phyloP scores from a whole-genome alignment of 2,329 filamentous ascomycete species.

The Talaromyces sp. region DNA sequence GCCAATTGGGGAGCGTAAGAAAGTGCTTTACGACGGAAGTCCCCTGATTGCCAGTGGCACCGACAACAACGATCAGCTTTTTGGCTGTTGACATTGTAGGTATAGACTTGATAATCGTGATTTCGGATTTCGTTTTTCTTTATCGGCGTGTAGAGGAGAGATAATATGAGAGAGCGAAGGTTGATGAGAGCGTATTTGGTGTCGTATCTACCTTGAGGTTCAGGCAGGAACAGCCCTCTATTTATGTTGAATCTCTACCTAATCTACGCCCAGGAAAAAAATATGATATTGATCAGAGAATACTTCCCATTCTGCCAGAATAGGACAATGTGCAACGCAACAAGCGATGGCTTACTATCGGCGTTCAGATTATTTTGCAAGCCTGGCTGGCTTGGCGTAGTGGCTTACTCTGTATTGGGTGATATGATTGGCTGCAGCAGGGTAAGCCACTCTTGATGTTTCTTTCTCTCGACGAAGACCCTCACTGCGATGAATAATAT shows the following conservation, averaged over 20 bases:
- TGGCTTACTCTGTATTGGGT: not conserved
- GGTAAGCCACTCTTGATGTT: not conserved
- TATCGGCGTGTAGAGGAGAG: too few relatives aligned
- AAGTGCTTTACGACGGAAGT: constrained; percentile 28
- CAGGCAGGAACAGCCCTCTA: not conserved
- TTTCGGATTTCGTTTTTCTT: not conserved
- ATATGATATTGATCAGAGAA: not conserved
- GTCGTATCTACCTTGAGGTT: not conserved
- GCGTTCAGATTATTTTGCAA: not conserved
- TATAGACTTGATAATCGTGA: not conserved
- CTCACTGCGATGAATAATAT: not conserved
- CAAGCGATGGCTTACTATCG: not conserved
- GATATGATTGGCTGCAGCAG: not conserved
- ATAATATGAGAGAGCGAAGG: not conserved
- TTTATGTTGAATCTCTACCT: not conserved
- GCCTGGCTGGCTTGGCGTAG: too few relatives aligned
- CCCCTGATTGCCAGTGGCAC: constrained; percentile 38
- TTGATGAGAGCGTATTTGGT: not conserved
- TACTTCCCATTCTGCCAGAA: not conserved
- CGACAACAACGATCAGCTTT: constrained; percentile 38
- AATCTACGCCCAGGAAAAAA: too few relatives aligned
- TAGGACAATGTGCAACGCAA: not conserved
- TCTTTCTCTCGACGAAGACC: not conserved
- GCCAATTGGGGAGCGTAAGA: constrained; percentile 24
- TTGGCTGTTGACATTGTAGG: not conserved